These are phyloP conservation scores for Yamadazyma jaroonii DNA, from an alignment of 1,139 yeast species.

Conservation along the genomic window DNA sequence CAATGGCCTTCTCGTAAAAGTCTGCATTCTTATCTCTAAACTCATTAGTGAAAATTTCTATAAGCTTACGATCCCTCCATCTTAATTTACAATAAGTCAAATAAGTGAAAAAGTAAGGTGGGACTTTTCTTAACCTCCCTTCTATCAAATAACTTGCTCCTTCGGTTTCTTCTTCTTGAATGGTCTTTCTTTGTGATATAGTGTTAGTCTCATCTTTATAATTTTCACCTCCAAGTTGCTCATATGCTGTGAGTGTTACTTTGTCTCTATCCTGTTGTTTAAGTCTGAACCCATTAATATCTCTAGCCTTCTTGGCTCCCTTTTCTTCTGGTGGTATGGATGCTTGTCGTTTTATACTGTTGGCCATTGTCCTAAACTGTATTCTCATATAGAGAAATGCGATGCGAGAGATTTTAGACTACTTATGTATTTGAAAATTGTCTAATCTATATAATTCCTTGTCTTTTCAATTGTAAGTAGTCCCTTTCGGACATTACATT, in stretches of 20 bases:
- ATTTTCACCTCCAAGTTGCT: constrained; percentile 35
- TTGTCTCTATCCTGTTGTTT: constrained; percentile 48
- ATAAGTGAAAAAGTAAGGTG: constrained; percentile 87
- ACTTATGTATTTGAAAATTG: background rate
- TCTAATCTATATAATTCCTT: constrained; percentile 49
- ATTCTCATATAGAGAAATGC: background rate
- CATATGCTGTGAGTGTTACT: constrained; percentile 36
- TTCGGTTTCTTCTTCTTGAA: constrained; percentile 51
- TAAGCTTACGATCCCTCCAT: constrained; percentile 79
- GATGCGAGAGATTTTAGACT: background rate
- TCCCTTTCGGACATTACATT: constrained; percentile 86
- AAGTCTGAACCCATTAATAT: constrained; percentile 48
- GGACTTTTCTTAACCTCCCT: constrained; percentile 66
- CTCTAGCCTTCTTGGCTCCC: constrained; percentile 28
- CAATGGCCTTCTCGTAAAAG: constrained; percentile 68
- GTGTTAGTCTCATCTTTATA: constrained; percentile 22
- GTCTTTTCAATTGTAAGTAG: constrained; percentile 79
- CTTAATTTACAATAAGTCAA: constrained; percentile 87
- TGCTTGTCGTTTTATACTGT: constrained; percentile 22
- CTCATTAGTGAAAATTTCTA: constrained; percentile 80
- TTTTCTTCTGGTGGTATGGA: constrained; percentile 16
- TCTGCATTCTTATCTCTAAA: constrained; percentile 76
- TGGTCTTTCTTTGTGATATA: constrained; percentile 38
- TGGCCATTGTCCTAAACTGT: constrained; percentile 4
- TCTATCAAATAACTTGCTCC: constrained; percentile 53